Percentiles rank a stretch among this genome's conserved stretches.
Evolutionary conservation across 768 basidiomycete genomes (phyloP).

Genomic region (Coprinellus micaceus): DNA sequence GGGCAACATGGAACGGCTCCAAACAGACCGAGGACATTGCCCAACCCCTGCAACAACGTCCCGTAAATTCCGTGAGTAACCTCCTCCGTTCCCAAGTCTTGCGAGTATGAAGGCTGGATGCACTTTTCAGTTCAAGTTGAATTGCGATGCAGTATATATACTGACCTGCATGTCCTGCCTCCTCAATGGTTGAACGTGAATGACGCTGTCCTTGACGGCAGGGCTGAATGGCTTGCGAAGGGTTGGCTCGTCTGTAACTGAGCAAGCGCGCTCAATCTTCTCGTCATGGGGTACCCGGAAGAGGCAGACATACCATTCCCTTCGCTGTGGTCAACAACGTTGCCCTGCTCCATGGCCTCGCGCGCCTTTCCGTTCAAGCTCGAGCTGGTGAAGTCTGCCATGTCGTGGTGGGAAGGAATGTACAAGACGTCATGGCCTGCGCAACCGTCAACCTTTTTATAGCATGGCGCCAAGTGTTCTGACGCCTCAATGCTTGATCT

Average conservation of each 20-base stretch:
- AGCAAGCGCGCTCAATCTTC: constrained; percentile 14
- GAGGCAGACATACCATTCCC: constrained; percentile 48
- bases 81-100: constrained; percentile 74
- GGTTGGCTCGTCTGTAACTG: constrained; percentile 63
- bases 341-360: constrained; percentile 39
- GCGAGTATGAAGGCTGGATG: constrained; percentile 93
- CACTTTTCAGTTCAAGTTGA: too few species aligned
- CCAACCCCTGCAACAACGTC: constrained; percentile 70
- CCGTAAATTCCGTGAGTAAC: constrained; percentile 88
- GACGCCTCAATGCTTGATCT: not conserved
- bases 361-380: constrained; percentile 53
- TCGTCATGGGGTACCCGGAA: constrained; percentile 1
- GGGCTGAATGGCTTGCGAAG: constrained; percentile 26
- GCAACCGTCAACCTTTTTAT: not conserved
- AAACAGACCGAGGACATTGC: constrained; percentile 57
- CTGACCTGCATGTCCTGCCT: constrained; percentile 83
- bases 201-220: constrained; percentile 42
- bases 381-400: constrained; percentile 13
- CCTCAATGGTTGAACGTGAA: constrained; percentile 82
- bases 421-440: not conserved
- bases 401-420: not conserved
- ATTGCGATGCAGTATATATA: too few species aligned
- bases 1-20: constrained; percentile 86
- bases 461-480: not conserved
- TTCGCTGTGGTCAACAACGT: constrained; percentile 73